These are phyloP conservation scores for Pleoardoris graminearum DNA, from an alignment of 2,329 filamentous ascomycete species.

Conservation along the genomic window DNA sequence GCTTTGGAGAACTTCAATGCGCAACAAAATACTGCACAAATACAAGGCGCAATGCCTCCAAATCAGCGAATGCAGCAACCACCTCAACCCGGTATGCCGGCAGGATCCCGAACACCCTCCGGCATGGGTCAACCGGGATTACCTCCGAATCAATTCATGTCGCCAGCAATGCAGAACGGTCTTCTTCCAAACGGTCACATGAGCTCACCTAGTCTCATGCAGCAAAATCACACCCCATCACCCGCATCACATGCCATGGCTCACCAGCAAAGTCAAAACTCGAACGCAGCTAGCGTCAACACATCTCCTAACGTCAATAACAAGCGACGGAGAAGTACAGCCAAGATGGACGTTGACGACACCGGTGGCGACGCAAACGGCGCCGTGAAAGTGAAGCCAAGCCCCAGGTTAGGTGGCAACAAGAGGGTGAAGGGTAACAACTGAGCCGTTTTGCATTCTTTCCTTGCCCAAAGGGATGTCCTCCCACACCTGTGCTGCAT, in stretches of 20 bases:
- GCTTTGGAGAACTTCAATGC: conserved; percentile 58
- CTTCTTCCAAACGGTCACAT: conserved; percentile 54
- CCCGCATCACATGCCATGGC: conserved; percentile 57
- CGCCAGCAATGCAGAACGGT: conserved; percentile 60
- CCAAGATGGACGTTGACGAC: conserved; percentile 63
- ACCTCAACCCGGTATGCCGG: conserved; percentile 27
- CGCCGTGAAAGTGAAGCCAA: conserved; percentile 55
- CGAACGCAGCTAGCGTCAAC: conserved; percentile 59
- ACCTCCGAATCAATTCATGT: conserved; percentile 54
- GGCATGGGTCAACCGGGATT: conserved; percentile 33
- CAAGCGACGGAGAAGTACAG: conserved; percentile 63
- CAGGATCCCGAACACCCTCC: conserved; percentile 38
- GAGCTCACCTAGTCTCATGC: conserved; percentile 53
- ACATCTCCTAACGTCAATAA: conserved; percentile 64
- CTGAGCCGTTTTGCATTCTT: conserved; percentile 13
- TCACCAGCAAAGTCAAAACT: conserved; percentile 61
- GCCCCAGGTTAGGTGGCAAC: conserved; percentile 49
- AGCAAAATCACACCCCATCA: conserved; percentile 49
- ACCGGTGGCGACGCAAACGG: conserved; percentile 44
- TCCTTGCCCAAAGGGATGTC: neutral
- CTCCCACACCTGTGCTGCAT: conserved; percentile 1
- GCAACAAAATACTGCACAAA: conserved; percentile 45
- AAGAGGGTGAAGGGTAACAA: conserved; percentile 42
- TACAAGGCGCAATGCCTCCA: conserved; percentile 25
- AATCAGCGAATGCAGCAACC: conserved; percentile 35